Evolutionary conservation across 2,329 filamentous ascomycete genomes (phyloP).

Genomic region (Penicillium palitans): DNA sequence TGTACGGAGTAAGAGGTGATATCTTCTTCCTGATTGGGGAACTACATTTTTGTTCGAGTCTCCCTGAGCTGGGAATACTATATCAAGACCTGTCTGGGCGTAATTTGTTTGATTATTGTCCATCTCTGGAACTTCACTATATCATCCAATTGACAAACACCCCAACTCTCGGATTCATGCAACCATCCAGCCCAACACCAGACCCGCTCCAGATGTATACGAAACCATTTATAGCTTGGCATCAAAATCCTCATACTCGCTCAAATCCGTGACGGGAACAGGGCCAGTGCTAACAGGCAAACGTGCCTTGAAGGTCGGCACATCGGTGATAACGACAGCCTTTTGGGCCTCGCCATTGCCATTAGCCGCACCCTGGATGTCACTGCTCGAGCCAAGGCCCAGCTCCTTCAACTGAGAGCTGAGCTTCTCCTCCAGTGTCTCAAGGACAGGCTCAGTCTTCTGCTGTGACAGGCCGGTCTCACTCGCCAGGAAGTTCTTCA

Average conservation of each 20-base stretch:
- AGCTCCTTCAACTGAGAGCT: constrained; percentile 46
- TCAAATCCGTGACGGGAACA: constrained; percentile 70
- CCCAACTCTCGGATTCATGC: constrained; percentile 13
- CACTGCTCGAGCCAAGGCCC: constrained; percentile 35
- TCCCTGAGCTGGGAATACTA: too few relatives aligned
- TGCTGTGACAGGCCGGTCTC: constrained; percentile 52
- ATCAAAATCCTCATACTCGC: constrained; percentile 81
- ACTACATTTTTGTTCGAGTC: too few relatives aligned
- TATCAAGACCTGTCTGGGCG: too few relatives aligned
- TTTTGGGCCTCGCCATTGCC: constrained; percentile 24
- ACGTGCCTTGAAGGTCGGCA: constrained; percentile 75
- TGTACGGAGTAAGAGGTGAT: too few relatives aligned
- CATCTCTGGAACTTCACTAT: neutral
- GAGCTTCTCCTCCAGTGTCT: constrained; percentile 53
- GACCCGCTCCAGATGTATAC: neutral
- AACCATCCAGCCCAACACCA: constrained; percentile 7
- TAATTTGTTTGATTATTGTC: constrained; percentile 1
- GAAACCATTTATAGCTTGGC: constrained; percentile 65
- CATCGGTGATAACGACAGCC: constrained; percentile 68
- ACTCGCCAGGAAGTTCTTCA: constrained; percentile 54
- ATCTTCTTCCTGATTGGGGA: too few relatives aligned
- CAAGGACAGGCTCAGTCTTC: constrained; percentile 51
- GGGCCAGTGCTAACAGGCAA: constrained; percentile 73
- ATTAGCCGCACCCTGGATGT: neutral
- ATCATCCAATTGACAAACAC: constrained; percentile 11